Evolutionary conservation across 2,329 filamentous ascomycete genomes (phyloP).

Genomic region (Monosporascus cannonballus): DNA sequence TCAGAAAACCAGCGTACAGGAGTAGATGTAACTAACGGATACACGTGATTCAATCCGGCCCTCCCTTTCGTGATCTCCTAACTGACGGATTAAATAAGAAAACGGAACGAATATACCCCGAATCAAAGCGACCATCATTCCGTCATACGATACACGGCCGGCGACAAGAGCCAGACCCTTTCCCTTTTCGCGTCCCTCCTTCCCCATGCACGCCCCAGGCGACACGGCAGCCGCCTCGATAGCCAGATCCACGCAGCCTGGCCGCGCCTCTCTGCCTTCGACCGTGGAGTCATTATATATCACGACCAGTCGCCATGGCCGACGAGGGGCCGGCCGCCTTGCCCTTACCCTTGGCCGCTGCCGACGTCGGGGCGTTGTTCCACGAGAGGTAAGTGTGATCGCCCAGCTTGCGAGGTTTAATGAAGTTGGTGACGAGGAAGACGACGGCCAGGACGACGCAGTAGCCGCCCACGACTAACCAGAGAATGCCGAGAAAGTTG

Average conservation of each 20-base stretch:
- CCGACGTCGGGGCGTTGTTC: constrained; percentile 58
- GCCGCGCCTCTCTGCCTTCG: neutral
- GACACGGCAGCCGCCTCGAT: neutral
- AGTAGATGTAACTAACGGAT: too few species aligned
- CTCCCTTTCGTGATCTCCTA: too few species aligned
- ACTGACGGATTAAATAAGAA: neutral
- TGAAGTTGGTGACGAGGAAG: constrained; percentile 85
- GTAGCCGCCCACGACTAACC: constrained; percentile 86
- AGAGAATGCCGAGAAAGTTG: constrained; percentile 92
- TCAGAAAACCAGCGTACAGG: too few species aligned
- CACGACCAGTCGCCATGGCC: constrained; percentile 50
- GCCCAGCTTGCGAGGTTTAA: constrained; percentile 94
- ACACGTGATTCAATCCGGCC: too few species aligned
- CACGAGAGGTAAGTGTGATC: constrained; percentile 97
- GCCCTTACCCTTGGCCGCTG: constrained; percentile 29
- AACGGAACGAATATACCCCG: neutral
- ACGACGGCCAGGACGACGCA: constrained; percentile 83
- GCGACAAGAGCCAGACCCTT: neutral
- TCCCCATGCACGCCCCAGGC: neutral
- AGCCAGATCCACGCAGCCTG: too few species aligned
- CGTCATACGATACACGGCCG: neutral
- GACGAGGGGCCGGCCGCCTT: constrained; percentile 35
- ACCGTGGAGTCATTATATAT: constrained; percentile 27
- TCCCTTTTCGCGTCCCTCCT: neutral
- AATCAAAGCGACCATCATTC: neutral